Base-by-base conservation (phyloP, 305 asterid species). In the Solanum hybrid region DNA sequence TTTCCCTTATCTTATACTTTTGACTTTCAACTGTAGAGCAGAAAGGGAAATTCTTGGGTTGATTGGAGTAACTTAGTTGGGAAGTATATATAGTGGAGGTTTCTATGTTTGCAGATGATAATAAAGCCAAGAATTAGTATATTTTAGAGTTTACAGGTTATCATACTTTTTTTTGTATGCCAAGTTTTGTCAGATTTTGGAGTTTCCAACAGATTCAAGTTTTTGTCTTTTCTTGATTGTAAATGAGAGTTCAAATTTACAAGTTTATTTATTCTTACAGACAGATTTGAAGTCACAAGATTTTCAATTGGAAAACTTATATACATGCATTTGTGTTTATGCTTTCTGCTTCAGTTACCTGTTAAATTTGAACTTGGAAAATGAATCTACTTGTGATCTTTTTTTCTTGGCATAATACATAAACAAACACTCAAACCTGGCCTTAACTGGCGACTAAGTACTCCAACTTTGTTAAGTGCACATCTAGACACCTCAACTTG, bases 161-260 rank as follows among this genome's bases (percentile, higher is more conserved):
- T 68, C 84, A 39, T 26, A 51, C 45, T 33, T 72, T 61, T 39
- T 39, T 45, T 39, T 80, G 27, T 38, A 87, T 92, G 77, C 93
- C 31, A 57, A 17, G 12, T 77, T 89, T 90, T 90, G 92, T 92
- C 93, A 82, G 75, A 90, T 87, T 90, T 84, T 79, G 76, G 82
- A 87, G 36, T 27, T 2, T 65, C 77, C 27, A 77, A 89, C 89
- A 92, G 45, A 92, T 92, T 72, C 93, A 73, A 51, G 29, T 39
- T 87, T 89, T 92, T 92, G 93, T 89, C 92, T 87, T 88, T 87
- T 77, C 78, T 90, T 84, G 88, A 84, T 84, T 41, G 68, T 41
- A 41, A 12, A 26, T 45, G 36, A 85, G 7, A 57, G 8, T 57
- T 57, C 45, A 85, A 85, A 85, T 85, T 83, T 83, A 29, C 13